phyloP scores from a whole-genome alignment of 371 early-diverging fungal species.

The Mortierella polycephala region DNA sequence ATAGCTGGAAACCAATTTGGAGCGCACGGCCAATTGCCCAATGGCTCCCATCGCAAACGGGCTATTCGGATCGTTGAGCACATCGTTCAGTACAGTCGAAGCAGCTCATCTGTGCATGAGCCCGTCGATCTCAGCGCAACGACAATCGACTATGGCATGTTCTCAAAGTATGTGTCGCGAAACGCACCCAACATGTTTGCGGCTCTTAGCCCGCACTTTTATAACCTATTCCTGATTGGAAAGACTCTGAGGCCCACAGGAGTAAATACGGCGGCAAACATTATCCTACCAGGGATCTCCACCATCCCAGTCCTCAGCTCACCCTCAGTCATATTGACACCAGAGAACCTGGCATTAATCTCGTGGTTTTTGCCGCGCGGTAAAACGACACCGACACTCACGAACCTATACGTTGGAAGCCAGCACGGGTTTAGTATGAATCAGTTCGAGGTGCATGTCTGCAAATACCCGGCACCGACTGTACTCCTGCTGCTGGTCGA shows the following conservation, averaged over 20 bases:
- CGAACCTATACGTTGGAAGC: conserved; percentile 63
- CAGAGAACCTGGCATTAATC: conserved; percentile 57
- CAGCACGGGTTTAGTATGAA: conserved; percentile 76
- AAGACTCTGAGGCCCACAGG: conserved; percentile 21
- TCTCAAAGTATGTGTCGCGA: conserved; percentile 56
- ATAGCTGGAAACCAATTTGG: neutral
- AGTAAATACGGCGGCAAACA: neutral
- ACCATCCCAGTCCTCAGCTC: conserved; percentile 25
- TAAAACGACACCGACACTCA: conserved; percentile 19
- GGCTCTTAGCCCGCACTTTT: conserved; percentile 61
- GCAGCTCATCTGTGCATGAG: neutral
- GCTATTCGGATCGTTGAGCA: conserved; percentile 34
- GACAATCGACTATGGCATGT: conserved; percentile 37
- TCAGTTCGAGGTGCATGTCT: conserved; percentile 69
- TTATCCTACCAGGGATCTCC: conserved; percentile 24
- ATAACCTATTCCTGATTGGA: conserved; percentile 58
- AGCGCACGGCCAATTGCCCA: neutral
- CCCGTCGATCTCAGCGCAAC: conserved; percentile 32
- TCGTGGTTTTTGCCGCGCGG: conserved; percentile 61
- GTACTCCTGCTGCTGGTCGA: conserved; percentile 62
- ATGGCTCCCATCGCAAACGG: conserved; percentile 12
- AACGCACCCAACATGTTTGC: conserved; percentile 64
- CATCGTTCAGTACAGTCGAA: conserved; percentile 28
- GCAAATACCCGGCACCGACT: conserved; percentile 75
- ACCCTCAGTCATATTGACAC: conserved; percentile 57